phyloP scores from a whole-genome alignment of 2,329 filamentous ascomycete species.

The Claviceps sp. region DNA sequence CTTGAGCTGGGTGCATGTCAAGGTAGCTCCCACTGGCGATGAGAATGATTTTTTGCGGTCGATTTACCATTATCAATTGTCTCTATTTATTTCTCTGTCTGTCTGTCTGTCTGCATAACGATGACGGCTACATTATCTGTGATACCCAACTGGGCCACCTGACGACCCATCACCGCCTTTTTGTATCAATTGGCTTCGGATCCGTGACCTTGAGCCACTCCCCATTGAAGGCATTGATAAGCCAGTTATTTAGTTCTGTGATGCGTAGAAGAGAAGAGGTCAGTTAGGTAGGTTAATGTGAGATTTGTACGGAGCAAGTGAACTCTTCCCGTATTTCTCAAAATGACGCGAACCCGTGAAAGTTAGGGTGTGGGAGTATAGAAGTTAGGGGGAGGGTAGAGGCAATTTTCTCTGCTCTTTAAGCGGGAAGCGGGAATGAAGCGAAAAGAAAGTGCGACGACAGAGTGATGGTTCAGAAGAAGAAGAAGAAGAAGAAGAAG shows the following conservation, averaged over 20 bases:
- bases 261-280: neutral
- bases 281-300: too few species aligned
- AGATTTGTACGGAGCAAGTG: too few species aligned
- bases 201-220: conserved; percentile 61
- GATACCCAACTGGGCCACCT: neutral
- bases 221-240: conserved; percentile 94
- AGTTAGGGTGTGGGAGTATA: too few species aligned
- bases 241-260: conserved; percentile 70
- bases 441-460: too few species aligned
- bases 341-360: too few species aligned
- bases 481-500: neutral
- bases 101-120: neutral
- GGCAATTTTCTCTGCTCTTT: too few species aligned
- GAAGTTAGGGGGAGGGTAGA: too few species aligned
- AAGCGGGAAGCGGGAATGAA: too few species aligned
- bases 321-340: too few species aligned
- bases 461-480: too few species aligned
- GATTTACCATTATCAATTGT: too few species aligned
- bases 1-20: neutral
- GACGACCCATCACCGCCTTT: neutral
- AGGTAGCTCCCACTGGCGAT: neutral
- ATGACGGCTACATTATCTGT: neutral
- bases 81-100: neutral
- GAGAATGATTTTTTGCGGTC: too few species aligned
- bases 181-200: conserved; percentile 31